Evolutionary conservation across 2,329 filamentous ascomycete genomes (phyloP), one percentile per base, ranked within the genome.

Genomic region (Cladosporium sp.): DNA sequence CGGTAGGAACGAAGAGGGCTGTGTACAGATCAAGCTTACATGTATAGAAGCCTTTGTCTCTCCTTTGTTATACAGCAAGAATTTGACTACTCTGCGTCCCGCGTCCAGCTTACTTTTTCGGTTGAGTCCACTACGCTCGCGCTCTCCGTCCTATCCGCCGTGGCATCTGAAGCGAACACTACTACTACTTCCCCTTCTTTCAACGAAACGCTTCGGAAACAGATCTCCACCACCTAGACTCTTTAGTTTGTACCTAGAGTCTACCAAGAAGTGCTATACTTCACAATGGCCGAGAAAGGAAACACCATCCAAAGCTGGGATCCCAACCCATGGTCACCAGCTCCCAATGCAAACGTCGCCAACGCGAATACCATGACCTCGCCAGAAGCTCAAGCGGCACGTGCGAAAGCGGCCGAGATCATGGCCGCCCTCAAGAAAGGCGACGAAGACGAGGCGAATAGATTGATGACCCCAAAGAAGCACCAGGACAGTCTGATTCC

Each of bases 371-470:
- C 51, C 40, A 70, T 69, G 66, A 62, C 66, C 3, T 65, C 62
- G 14, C 56, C 64, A 11, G 56, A 65, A 55, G 67, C 67, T 1
- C 63, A 62, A 25, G 61, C 61, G 8, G 67, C 67, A 5, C 59
- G 67, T 22, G 55, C 56, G 3, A 63, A 61, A 42, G 55, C 64
- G 12, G 62, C 60, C 5, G 63, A 65, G 49, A 58, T 69, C 59
- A 70, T 69, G 64, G 65, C 60, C 15, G 65, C 66, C 14, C 40
- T 68, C 50, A 66, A 61, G 52, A 63, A 60, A n/a, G 65, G 65
- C 39, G 64, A 68, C 30, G 60, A 60, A 5, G 66, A 65, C 11
- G 67, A 63, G 8, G 67, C 67, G 20, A 64, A 67, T 49, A 58
- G 54, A n/a, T 9, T 63, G 15, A 66, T 69, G 65, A 54, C 47